phyloP scores from a whole-genome alignment of 139 green algal species.

The Coelastrella sp. region DNA sequence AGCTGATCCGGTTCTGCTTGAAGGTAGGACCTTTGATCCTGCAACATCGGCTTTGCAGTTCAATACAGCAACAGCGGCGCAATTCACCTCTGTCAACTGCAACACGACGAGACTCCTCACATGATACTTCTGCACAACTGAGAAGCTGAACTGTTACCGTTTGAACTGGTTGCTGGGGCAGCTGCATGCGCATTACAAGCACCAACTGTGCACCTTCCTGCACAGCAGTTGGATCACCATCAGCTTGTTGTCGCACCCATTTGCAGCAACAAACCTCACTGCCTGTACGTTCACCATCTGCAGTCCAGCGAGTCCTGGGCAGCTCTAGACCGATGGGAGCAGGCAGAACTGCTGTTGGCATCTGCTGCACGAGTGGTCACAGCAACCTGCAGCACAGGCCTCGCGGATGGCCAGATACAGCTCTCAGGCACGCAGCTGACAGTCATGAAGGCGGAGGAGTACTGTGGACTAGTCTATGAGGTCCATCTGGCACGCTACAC shows the following conservation, averaged over 20 bases:
- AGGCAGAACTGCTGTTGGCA: conserved; percentile 28
- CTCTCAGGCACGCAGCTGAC: not conserved
- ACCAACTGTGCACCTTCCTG: no score
- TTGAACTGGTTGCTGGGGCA: no score
- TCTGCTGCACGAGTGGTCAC: not conserved
- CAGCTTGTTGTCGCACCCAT: no score
- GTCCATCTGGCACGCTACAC: not conserved
- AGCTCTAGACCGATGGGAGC: not conserved
- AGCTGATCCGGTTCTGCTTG: conserved; percentile 16
- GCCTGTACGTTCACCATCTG: no score
- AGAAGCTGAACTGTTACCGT: not conserved
- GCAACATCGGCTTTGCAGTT: not conserved
- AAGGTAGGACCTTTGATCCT: not conserved
- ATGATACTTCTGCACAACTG: no score
- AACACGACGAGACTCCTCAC: no score
- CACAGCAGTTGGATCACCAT: no score
- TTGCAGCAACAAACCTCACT: no score
- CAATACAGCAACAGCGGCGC: no score
- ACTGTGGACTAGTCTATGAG: conserved; percentile 20
- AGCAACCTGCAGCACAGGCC: not conserved
- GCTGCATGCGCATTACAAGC: no score
- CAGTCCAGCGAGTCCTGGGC: conserved; percentile 18
- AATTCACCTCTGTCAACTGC: no score
- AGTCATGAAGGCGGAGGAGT: not conserved
- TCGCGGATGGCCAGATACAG: not conserved